These are phyloP conservation scores for Xylaria longipes DNA, from an alignment of 495 filamentous ascomycete genomes.

Conservation along the genomic window DNA sequence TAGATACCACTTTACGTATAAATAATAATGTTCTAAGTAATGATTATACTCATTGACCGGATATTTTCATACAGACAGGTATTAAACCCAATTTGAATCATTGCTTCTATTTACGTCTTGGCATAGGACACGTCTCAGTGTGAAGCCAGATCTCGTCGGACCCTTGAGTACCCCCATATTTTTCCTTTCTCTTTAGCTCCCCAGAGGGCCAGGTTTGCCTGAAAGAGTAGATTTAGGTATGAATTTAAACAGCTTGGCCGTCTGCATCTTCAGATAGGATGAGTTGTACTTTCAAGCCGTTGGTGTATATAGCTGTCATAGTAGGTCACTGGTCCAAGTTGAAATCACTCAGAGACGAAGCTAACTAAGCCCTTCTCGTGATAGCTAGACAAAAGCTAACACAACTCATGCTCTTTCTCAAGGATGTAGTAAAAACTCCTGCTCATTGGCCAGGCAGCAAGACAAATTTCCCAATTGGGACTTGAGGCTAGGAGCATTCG, in stretches of 20 bases:
- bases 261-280: not conserved
- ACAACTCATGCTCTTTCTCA: not conserved
- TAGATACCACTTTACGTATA: constrained; percentile 11
- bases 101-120: not conserved
- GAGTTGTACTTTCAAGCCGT: too few species aligned
- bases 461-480: constrained; percentile 10
- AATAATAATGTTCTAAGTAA: not conserved
- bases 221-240: too few species aligned
- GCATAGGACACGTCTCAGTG: not conserved
- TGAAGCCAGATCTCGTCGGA: too few species aligned
- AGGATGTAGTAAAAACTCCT: not conserved
- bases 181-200: too few species aligned
- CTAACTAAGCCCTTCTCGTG: not conserved
- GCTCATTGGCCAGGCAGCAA: not conserved
- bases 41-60: not conserved
- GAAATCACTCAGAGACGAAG: too few species aligned
- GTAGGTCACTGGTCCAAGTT: too few species aligned
- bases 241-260: not conserved
- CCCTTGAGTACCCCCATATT: too few species aligned
- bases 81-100: not conserved
- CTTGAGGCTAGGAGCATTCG: not conserved
- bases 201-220: too few species aligned
- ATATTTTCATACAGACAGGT: not conserved
- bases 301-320: too few species aligned
- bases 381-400: not conserved